Evolutionary conservation across 306 rosid species (phyloP).

Genomic region (Carpinus viminea): DNA sequence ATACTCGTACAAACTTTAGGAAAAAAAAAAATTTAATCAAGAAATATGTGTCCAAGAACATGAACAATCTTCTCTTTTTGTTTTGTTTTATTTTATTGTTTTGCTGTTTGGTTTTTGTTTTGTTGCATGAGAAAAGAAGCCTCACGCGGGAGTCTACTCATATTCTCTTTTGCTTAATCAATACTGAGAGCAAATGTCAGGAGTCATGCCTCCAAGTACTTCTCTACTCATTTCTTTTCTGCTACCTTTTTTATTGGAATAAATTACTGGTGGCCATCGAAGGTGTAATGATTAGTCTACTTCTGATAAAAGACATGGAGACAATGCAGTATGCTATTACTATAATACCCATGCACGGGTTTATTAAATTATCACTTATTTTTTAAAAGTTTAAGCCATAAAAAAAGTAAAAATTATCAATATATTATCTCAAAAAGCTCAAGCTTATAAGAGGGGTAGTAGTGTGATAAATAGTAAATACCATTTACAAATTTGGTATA

Average conservation of each 20-base stretch:
- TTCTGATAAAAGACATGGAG: not conserved
- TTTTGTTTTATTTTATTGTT: not conserved
- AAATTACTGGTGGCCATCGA: not conserved
- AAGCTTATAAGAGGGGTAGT: no score
- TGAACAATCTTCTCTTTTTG: not conserved
- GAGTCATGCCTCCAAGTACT: conserved; percentile 24
- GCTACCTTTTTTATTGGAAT: not conserved
- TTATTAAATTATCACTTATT: no score
- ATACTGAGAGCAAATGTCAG: conserved; percentile 27
- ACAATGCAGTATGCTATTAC: not conserved
- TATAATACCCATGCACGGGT: no score
- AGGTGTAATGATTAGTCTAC: no score
- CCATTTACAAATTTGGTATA: no score
- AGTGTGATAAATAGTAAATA: no score
- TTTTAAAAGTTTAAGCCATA: no score
- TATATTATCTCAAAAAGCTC: no score
- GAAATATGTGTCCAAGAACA: not conserved
- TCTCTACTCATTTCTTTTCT: not conserved
- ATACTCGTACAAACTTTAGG: not conserved
- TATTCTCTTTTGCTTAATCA: conserved; percentile 23
- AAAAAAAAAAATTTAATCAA: not conserved
- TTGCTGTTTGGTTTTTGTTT: not conserved
- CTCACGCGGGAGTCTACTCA: conserved; percentile 26
- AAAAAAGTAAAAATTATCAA: no score
- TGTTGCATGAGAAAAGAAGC: conserved; percentile 26